Evolutionary conservation across 2,329 filamentous ascomycete genomes (phyloP), one percentile per base, ranked within the genome.

Genomic region (Penicillium sp.): DNA sequence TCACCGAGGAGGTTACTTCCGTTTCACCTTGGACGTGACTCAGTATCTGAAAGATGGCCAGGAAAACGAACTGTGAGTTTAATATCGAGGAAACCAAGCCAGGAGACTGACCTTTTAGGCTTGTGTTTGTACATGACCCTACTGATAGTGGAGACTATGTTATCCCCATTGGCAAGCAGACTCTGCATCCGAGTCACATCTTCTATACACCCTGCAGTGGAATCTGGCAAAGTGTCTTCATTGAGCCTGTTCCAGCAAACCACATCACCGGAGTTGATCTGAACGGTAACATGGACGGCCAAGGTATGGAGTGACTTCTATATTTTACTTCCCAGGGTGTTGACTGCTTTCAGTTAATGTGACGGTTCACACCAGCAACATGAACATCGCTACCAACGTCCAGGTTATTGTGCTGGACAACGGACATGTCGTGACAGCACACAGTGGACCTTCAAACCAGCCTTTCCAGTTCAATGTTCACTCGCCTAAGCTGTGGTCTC

Each of bases 171-270:
- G 84, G 84, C 51, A 86, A 86, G 61, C 83, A 85, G 62, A 78
- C 76, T 0, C 59, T 76, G 0, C 68, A 65, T 0, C 79, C 77
- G 1, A 55, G 52, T 14, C 64, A 66, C 55, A 87, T 87, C 49
- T 87, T 85, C 63, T 87, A 87, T 62, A 81, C 80, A 0, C 80
- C 85, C 0, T 87, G 84, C 61, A 84, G 81, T 27, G 85, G 85
- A 4, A 87, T 88, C 52, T 88, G 85, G 85, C 84, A 87, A 60
- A 77, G 76, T 14, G 84, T 87, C 0, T 88, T 84, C 84, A 68
- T 88, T 1, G 80, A 85, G 60, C 73, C 77, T n/a, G 81, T 77
- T 0, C 79, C 84, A 0, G 51, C 67, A 0, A 74, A 77, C 40
- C 70, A 82, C 54, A 77, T 87, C 44, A 77, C 76, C 0, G 71